Evolutionary conservation across 768 basidiomycete genomes (phyloP), one percentile per base, ranked within the genome.

Genomic region (Arthromyces matolae): DNA sequence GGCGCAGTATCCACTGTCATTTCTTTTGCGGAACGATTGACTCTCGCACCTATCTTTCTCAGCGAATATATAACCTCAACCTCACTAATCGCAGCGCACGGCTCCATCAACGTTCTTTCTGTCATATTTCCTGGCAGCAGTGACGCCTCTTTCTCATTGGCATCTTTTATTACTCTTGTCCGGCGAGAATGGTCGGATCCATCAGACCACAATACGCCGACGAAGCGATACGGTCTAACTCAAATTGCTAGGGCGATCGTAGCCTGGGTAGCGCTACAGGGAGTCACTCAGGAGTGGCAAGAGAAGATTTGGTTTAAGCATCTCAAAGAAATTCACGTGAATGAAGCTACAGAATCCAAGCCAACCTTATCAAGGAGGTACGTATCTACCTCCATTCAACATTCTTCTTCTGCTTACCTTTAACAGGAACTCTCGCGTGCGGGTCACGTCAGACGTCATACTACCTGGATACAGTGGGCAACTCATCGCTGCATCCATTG

Each of bases 111-210:
- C 57, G 74, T 83, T 36, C 77, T 90, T 32, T 78, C 83, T 8
- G 72, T 77, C 32, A 80, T 89, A 53, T 86, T 88, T 60, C 83
- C 84, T 2, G 83, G 84, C 4, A 82, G 80, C 57, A 83, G 81
- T 57, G 89, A 90, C 51, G 83, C 88, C 2, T 84, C 86, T 14
- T 91, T 91, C 64, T 89, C 88, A 2, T 70, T 93, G 6, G 83
- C 80, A 8, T 82, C 86, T 8, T 90, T 92, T 64, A 84, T 92
- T 45, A 76, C 73, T 25, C 80, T 93, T 25, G 87, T 92, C n/a
- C 79, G 80, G 43, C 72, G 84, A 31, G 89, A 93, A 68, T 86
- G 86, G 84, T 72, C 73, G 71, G 79, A 31, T 78, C 80, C 36
- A 71, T 66, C 6, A 68, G 76, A 76, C 22, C 73, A 76, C 10